Percentiles rank a stretch among this genome's conserved stretches.
phyloP scores from a whole-genome alignment of 345 rosid species.

The Trapa incisa region DNA sequence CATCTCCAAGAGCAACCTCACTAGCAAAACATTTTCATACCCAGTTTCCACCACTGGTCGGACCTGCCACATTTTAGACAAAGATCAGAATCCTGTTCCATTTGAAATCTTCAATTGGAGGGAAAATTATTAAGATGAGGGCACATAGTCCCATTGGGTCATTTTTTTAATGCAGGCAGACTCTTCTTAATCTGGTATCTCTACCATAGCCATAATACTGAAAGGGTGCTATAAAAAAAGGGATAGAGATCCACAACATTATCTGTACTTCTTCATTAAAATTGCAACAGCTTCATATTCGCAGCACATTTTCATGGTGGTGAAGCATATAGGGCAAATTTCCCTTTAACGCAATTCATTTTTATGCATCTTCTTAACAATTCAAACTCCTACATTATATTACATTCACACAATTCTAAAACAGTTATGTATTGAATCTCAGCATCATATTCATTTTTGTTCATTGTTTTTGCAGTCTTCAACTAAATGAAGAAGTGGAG shows the following conservation, averaged over 20 bases:
- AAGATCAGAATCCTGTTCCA: not conserved
- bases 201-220: not conserved
- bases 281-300: too few species aligned
- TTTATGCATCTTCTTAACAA: not conserved
- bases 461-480: not conserved
- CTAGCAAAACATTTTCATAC: conserved; percentile 72
- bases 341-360: not conserved
- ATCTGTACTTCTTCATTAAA: not conserved
- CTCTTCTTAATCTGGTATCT: not conserved
- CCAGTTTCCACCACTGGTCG: conserved; percentile 97
- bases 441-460: not conserved
- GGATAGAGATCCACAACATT: not conserved
- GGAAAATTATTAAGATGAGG: not conserved
- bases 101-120: not conserved
- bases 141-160: not conserved
- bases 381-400: not conserved
- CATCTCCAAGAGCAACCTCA: conserved; percentile 62
- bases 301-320: too few species aligned
- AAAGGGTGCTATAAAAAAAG: not conserved
- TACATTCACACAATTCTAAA: too few species aligned
- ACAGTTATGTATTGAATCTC: too few species aligned
- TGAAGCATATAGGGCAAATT: not conserved
- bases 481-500: not conserved
- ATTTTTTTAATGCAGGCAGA: not conserved
- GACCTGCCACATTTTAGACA: conserved; percentile 31